Percentiles rank a stretch among this genome's conserved stretches.
phyloP scores from a whole-genome alignment of 140 eudicot species.

The Stevia rebaudiana region DNA sequence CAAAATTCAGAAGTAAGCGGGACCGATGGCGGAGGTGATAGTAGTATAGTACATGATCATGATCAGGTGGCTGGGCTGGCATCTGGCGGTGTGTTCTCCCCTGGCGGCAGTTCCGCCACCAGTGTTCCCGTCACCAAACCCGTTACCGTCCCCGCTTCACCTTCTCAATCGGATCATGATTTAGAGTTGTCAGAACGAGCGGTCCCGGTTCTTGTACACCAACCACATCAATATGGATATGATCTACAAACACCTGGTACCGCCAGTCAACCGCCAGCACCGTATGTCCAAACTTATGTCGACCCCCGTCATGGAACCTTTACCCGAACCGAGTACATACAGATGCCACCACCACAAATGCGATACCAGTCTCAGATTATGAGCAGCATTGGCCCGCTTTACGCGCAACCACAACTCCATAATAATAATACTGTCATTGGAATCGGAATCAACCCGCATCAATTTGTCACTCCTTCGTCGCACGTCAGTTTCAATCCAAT shows the following conservation, averaged over 20 bases:
- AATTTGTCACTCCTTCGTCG: constrained; percentile 46
- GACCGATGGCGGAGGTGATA: constrained; percentile 53
- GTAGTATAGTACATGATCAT: constrained; percentile 34
- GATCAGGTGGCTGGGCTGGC: constrained; percentile 45
- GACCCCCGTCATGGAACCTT: constrained; percentile 62
- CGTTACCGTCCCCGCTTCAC: constrained; percentile 29
- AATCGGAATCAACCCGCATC: constrained; percentile 42
- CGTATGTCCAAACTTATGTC: constrained; percentile 42
- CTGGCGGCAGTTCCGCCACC: constrained; percentile 28
- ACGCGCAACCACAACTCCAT: constrained; percentile 46
- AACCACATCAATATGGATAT: constrained; percentile 29
- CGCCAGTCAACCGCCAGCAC: constrained; percentile 36
- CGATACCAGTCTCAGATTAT: constrained; percentile 55
- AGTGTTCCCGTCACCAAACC: constrained; percentile 32
- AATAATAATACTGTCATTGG: constrained; percentile 45
- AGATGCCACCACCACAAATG: constrained; percentile 47
- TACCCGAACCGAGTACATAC: constrained; percentile 49
- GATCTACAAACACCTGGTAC: constrained; percentile 49
- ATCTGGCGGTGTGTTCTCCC: constrained; percentile 45
- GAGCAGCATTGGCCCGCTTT: constrained; percentile 47
- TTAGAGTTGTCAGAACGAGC: constrained; percentile 44
- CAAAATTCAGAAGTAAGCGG: constrained; percentile 80
- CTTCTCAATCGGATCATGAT: constrained; percentile 42
- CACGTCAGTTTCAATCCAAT: constrained; percentile 47
- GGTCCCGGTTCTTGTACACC: constrained; percentile 39